Evolutionary conservation across 2,329 filamentous ascomycete species (phyloP).

Genomic region (Magnaporthales sp.): DNA sequence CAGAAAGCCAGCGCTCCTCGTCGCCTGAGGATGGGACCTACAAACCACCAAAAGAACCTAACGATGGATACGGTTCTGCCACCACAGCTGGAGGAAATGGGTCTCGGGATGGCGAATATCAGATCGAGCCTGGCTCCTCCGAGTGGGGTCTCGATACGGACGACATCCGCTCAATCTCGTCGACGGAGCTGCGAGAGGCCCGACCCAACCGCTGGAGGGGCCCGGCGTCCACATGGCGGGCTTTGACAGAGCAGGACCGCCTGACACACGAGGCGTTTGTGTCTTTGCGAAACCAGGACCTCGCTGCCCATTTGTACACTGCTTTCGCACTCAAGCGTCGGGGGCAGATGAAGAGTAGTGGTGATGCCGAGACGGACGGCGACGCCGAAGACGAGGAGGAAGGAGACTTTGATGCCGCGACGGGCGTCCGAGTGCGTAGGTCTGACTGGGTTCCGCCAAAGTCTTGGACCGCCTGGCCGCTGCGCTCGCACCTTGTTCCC

Average conservation of each 20-base stretch:
- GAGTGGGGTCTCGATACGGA: slow-evolving; percentile 36
- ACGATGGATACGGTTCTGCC: slow-evolving; percentile 34
- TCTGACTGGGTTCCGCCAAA: slow-evolving; percentile 43
- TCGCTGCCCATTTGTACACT: slow-evolving; percentile 73
- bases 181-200: slow-evolving; percentile 34
- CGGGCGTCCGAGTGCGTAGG: slow-evolving; percentile 13
- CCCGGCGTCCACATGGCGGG: slow-evolving; percentile 55
- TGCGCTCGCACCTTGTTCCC: slow-evolving; percentile 55
- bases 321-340: slow-evolving; percentile 58
- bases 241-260: slow-evolving; percentile 53
- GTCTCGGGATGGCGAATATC: slow-evolving; percentile 10
- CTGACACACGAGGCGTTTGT: slow-evolving; percentile 55
- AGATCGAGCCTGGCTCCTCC: slow-evolving; percentile 9
- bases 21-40: slow-evolving; percentile 1
- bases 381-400: slow-evolving; percentile 17
- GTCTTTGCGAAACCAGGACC: slow-evolving; percentile 53
- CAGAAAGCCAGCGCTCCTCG: not conserved
- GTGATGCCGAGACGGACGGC: slow-evolving; percentile 19
- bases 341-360: slow-evolving; percentile 1
- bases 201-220: slow-evolving; percentile 71
- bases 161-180: slow-evolving; percentile 36
- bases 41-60: slow-evolving; percentile 12
- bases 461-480: slow-evolving; percentile 80
- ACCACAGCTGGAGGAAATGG: slow-evolving; percentile 6
- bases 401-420: slow-evolving; percentile 15